These are phyloP conservation scores for Nicotiana knightiana DNA, from an alignment of 257 asterid species.

Conservation along the genomic window DNA sequence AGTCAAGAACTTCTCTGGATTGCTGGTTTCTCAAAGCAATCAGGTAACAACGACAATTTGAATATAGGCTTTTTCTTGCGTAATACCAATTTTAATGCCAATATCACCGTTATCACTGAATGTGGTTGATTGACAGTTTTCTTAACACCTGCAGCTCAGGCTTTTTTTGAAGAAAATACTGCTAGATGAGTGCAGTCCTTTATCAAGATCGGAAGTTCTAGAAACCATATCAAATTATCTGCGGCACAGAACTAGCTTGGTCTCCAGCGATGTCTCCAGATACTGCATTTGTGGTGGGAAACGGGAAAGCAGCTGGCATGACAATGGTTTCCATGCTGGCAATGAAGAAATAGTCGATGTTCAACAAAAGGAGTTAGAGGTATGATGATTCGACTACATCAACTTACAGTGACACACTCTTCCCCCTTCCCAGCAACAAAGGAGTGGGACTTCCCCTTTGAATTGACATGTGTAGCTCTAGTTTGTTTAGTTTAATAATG, in stretches of 20 bases:
- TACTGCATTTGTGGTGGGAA: constrained; percentile 73
- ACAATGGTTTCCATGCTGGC: constrained; percentile 24
- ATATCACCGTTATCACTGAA: background rate
- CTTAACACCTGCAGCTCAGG: constrained; percentile 53
- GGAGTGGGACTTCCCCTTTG: too few species aligned
- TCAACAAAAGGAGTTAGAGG: constrained; percentile 69
- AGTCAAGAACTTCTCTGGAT: constrained; percentile 66
- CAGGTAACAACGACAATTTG: constrained; percentile 41
- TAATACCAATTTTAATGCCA: background rate
- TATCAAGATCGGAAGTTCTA: constrained; percentile 47
- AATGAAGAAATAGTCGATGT: constrained; percentile 43
- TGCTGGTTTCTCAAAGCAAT: constrained; percentile 61
- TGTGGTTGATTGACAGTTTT: constrained; percentile 9
- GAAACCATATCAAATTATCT: constrained; percentile 63
- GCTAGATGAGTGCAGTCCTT: constrained; percentile 37
- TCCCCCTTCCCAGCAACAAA: too few species aligned
- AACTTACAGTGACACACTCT: background rate
- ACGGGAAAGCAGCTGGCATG: constrained; percentile 14
- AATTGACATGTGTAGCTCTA: too few species aligned
- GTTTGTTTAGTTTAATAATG: too few species aligned
- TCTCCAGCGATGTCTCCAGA: constrained; percentile 46
- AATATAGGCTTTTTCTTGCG: background rate
- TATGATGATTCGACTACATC: constrained; percentile 11
- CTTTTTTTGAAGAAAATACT: constrained; percentile 54
- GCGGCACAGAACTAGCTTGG: constrained; percentile 48